Evolutionary conservation across 441 rosid species (phyloP), one percentile per base, ranked within the genome.

Genomic region (Populus hybrid): DNA sequence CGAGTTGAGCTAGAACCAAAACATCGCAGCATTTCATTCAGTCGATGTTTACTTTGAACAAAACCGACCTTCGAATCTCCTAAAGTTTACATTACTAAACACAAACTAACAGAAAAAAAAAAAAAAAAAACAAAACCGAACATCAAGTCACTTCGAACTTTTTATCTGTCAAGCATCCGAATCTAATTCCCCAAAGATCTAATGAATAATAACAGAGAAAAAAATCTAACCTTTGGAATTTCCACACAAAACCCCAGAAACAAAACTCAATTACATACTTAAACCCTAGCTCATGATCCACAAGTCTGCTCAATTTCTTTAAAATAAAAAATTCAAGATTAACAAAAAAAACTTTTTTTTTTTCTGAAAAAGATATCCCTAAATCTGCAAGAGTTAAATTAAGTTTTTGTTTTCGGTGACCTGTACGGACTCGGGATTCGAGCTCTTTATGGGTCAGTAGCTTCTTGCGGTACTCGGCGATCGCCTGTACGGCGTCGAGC

Each of bases 381-480:
- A 70, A 70, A 23, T 70, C 57, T 9, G 30, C 32, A 4, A n/a
- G 21, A 21, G 9, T 28, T 11, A 19, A 69, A n/a, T 69, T 3
- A 69, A 50, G 71, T 50, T 35, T 69, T 69, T 32, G 40, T n/a
- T 6, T 69, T 26, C 14, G 35, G 69, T 71, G 75, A 96, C 99
- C 98, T 83, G 92, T 50, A 80, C 95, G 93, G 63, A 92, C 95
- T 78, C 97, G 83, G 53, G 95, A 79, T 69, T 94, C 98, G 72
- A 94, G 91, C 75, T 96, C 99, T 79, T 91, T 96, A 81, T 92
- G 97, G 72, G 91, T 96, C 72, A 96, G 95, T 73, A 96, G 91
- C 82, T 92, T 96, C 85, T 92, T 96, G 18, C 99, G 91, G 78
- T 94, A 91, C 36, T 96, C 98, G 21, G 94, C 50, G 14, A 85